phyloP scores from a whole-genome alignment of 306 rosid species.

The Medicago arabica region DNA sequence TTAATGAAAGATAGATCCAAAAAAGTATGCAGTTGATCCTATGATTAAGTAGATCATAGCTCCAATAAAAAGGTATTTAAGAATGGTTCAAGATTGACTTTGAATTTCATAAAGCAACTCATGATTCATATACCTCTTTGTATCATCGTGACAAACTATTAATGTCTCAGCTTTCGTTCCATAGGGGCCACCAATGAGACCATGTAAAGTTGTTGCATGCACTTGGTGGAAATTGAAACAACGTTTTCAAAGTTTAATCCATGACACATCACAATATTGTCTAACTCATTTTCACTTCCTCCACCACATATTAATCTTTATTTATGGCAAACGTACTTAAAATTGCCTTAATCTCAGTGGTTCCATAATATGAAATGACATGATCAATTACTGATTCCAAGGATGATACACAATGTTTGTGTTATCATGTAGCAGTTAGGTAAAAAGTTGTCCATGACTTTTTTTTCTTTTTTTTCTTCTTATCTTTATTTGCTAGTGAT shows the following conservation, averaged over 20 bases:
- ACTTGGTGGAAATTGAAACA: slow-evolving; percentile 30
- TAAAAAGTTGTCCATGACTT: background rate
- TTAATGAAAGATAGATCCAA: no score
- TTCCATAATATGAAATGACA: background rate
- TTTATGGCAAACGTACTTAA: slow-evolving; percentile 3
- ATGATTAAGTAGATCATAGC: no score
- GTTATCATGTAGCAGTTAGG: background rate
- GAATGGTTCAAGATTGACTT: slow-evolving; percentile 1
- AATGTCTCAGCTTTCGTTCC: background rate
- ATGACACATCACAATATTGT: slow-evolving; percentile 16
- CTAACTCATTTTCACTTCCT: slow-evolving; percentile 22
- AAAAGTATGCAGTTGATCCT: no score
- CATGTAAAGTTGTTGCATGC: slow-evolving; percentile 20
- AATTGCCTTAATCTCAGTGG: no score
- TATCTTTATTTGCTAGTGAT: background rate
- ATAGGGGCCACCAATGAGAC: no score
- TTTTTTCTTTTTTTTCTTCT: no score
- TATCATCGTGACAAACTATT: slow-evolving; percentile 36
- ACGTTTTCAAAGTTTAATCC: background rate
- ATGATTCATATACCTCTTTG: slow-evolving; percentile 23
- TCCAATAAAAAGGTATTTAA: background rate
- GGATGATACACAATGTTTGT: background rate
- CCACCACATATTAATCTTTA: slow-evolving; percentile 3
- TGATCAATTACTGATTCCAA: background rate
- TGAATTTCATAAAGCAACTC: slow-evolving; percentile 12